Conservation (phyloP, 2,329 filamentous ascomycete genomes). For the Hymenoscyphus infarciens region DNA sequence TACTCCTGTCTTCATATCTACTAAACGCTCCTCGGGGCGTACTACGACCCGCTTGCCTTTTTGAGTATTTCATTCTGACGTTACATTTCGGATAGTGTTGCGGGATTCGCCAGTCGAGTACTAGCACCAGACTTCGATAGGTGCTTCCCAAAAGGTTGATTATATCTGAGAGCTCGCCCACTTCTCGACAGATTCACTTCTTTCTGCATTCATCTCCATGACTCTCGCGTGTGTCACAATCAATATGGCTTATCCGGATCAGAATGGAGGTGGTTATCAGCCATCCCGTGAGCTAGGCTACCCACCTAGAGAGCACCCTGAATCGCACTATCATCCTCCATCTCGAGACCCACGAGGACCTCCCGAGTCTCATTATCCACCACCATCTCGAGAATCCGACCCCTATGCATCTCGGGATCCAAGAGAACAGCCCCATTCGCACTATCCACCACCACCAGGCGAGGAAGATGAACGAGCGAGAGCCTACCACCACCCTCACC, state of each 20-base stretch:
- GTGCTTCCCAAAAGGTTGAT: not conserved
- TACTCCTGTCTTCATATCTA: not conserved
- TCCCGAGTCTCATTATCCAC: not conserved
- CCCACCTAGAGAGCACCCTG: not conserved
- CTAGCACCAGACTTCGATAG: not conserved
- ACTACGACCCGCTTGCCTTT: not conserved
- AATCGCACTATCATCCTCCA: not conserved
- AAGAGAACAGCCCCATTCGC: not conserved
- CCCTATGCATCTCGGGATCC: not conserved
- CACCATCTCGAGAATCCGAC: not conserved
- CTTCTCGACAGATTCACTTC: not conserved
- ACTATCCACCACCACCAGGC: conserved; percentile 31
- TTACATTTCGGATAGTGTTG: not conserved
- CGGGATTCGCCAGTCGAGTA: not conserved
- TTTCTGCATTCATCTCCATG: conserved; percentile 2
- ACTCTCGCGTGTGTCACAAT: conserved; percentile 22
- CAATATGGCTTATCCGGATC: conserved; percentile 35
- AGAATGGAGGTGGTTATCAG: conserved; percentile 31
- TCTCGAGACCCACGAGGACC: not conserved
- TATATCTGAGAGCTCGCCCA: not conserved
- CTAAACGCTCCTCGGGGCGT: not conserved
- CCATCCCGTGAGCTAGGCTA: conserved; percentile 20
- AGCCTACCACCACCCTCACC: conserved; percentile 21
- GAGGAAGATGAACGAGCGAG: conserved; percentile 35
- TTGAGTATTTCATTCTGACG: not conserved